Conservation (phyloP, 768 basidiomycete genomes). For the Russula lepida region DNA sequence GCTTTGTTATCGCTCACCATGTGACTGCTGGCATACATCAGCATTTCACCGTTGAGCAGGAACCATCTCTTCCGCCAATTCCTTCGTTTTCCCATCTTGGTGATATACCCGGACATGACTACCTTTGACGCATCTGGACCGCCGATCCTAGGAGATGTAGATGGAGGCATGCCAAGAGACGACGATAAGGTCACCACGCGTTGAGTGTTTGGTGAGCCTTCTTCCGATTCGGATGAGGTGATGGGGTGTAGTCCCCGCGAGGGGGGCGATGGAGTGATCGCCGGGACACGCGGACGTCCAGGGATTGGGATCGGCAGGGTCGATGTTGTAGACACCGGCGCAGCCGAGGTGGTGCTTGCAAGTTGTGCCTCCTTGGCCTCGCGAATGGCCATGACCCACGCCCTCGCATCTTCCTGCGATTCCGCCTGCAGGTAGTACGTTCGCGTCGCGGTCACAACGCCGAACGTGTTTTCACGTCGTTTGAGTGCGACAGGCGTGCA, state of each 20-base stretch:
- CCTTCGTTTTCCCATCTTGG: slow-evolving; percentile 93
- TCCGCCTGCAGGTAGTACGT: slow-evolving; percentile 90
- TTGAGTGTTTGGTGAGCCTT: slow-evolving; percentile 38
- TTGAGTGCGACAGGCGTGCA: slow-evolving; percentile 84
- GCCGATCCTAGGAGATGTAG: slow-evolving; percentile 37
- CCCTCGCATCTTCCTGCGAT: slow-evolving; percentile 58
- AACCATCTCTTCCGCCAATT: slow-evolving; percentile 99
- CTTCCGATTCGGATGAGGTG: slow-evolving; percentile 77
- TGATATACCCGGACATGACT: slow-evolving; percentile 83
- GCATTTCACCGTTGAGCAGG: slow-evolving; percentile 76
- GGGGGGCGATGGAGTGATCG: slow-evolving; percentile 43
- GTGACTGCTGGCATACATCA: slow-evolving; percentile 87
- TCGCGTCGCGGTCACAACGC: slow-evolving; percentile 80
- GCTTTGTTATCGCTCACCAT: slow-evolving; percentile 56
- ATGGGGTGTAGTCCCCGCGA: slow-evolving; percentile 37
- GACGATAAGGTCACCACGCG: slow-evolving; percentile 24
- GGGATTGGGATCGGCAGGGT: slow-evolving; percentile 50
- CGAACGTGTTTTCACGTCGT: slow-evolving; percentile 82
- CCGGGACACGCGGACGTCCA: slow-evolving; percentile 25
- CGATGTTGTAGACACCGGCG: slow-evolving; percentile 12
- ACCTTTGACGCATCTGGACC: slow-evolving; percentile 63
- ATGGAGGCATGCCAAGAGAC: slow-evolving; percentile 28
- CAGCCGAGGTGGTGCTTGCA: slow-evolving; percentile 23
- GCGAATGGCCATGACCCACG: slow-evolving; percentile 80
- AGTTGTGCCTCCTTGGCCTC: slow-evolving; percentile 59